Percentiles rank a stretch among this genome's conserved stretches.
Evolutionary conservation across 1,139 yeast species (phyloP).

Genomic region (Debaryomycetaceae sp.): DNA sequence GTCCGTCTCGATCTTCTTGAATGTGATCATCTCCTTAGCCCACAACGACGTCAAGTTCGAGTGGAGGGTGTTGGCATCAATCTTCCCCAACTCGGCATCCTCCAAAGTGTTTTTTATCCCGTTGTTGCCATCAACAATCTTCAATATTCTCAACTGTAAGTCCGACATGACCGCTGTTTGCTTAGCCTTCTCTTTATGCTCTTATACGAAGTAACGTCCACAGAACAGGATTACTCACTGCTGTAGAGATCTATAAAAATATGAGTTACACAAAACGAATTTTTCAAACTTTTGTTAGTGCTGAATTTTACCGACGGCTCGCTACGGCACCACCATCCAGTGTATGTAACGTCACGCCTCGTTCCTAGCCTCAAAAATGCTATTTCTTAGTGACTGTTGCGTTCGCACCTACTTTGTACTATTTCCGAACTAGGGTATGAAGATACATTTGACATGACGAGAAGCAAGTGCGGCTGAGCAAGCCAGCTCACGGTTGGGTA

Average conservation of each 20-base stretch:
- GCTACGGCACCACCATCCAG: no score
- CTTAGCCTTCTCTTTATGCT: neutral
- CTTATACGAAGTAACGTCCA: neutral
- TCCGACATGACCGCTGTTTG: constrained; percentile 42
- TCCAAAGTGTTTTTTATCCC: constrained; percentile 67
- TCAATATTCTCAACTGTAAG: constrained; percentile 54
- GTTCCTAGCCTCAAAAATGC: no score
- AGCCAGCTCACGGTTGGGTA: neutral
- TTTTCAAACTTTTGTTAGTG: neutral
- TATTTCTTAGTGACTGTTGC: neutral
- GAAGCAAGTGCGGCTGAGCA: constrained; percentile 1
- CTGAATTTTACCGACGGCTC: neutral
- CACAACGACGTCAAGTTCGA: constrained; percentile 84
- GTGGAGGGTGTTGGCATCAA: constrained; percentile 41
- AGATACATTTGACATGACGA: neutral
- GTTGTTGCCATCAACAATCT: constrained; percentile 53
- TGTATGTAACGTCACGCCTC: neutral
- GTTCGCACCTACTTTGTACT: neutral
- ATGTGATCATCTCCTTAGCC: constrained; percentile 78
- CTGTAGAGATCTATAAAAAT: neutral
- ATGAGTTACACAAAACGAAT: neutral
- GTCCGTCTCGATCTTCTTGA: constrained; percentile 72
- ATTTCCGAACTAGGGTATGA: neutral
- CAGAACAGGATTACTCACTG: neutral
- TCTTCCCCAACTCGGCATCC: constrained; percentile 42